Evolutionary conservation across 768 basidiomycete species (phyloP).

Genomic region (Mycena metata): DNA sequence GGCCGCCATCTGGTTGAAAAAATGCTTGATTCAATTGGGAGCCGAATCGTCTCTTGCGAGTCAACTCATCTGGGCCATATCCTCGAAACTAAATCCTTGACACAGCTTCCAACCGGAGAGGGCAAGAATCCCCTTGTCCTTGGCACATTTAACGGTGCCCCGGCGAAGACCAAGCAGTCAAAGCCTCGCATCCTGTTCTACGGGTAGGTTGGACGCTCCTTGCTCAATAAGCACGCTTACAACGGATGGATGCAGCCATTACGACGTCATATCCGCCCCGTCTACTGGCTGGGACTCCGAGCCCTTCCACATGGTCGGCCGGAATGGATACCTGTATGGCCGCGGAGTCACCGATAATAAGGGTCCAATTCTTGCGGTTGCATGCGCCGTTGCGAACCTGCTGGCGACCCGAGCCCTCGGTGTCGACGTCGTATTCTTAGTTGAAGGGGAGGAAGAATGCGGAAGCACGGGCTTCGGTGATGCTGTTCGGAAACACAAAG

Average conservation of each 20-base stretch:
- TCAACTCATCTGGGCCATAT: neutral
- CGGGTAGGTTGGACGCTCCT: constrained; percentile 64
- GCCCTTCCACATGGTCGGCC: constrained; percentile 85
- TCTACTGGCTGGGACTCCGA: constrained; percentile 83
- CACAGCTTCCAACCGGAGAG: constrained; percentile 81
- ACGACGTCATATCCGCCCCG: constrained; percentile 94
- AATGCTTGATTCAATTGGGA: constrained; percentile 89
- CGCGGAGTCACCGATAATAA: constrained; percentile 96
- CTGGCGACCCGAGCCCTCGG: constrained; percentile 79
- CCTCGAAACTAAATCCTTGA: neutral
- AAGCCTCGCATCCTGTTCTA: constrained; percentile 91
- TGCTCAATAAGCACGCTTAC: constrained; percentile 12
- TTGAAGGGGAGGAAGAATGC: constrained; percentile 98
- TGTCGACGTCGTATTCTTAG: constrained; percentile 89
- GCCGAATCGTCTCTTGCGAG: constrained; percentile 83
- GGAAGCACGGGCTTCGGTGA: constrained; percentile 90
- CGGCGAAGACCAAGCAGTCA: constrained; percentile 58
- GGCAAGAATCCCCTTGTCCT: constrained; percentile 90
- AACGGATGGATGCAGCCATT: constrained; percentile 74
- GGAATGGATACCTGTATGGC: constrained; percentile 92
- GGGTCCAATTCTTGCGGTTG: constrained; percentile 92
- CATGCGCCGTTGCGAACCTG: constrained; percentile 89
- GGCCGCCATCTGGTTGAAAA: constrained; percentile 92
- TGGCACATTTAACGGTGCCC: constrained; percentile 83
- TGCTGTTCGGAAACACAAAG: constrained; percentile 83